Evolutionary conservation across 331 rosid species (phyloP), one percentile per base, ranked within the genome.

Genomic region (Rosa hybrid): DNA sequence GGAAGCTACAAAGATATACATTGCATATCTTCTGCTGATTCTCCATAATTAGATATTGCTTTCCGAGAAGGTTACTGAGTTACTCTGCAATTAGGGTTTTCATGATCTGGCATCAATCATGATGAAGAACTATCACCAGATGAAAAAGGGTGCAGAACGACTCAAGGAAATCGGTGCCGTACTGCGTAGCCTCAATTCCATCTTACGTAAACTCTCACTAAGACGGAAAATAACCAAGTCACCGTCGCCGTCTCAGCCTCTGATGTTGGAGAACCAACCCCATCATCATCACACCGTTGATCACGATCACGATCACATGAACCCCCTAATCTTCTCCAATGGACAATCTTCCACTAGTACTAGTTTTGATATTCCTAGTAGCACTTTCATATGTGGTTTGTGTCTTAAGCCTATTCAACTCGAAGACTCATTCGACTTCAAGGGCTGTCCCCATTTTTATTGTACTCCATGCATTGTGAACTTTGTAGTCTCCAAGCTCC

Each of bases 381-480:
- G 20, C 12, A 23, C 6, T 16, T 76, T 76, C 50, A 2, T 1
- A 16, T 60, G 71, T 18, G 62, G n/a, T 27, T 17, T 76, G 10
- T 76, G 79, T 45, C 12, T 21, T 9, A 21, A 17, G 34, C 50
- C 34, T 25, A 6, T 11, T 25, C 13, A 6, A 45, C 79, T 25
- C 0, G 45, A 46, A 25, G 0, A 45, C 59, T 76, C 71, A 5
- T 60, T 76, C 18, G 34, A 76, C 30, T 12, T 76, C 57, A 44
- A 76, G 59, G 79, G 71, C 18, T 62, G 79, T 10, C 23, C 30
- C 46, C 79, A 45, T 16, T 45, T 76, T 25, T 76, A 25, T 11
- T 76, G 71, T 27, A 17, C 4, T 13, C 42, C 45, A 20, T 57
- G 79, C 45, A 17, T 60, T 76, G 79, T 76, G 20, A 18, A 59